Evolutionary conservation across 495 filamentous ascomycete genomes (phyloP).

Genomic region (Patellaria atrata): DNA sequence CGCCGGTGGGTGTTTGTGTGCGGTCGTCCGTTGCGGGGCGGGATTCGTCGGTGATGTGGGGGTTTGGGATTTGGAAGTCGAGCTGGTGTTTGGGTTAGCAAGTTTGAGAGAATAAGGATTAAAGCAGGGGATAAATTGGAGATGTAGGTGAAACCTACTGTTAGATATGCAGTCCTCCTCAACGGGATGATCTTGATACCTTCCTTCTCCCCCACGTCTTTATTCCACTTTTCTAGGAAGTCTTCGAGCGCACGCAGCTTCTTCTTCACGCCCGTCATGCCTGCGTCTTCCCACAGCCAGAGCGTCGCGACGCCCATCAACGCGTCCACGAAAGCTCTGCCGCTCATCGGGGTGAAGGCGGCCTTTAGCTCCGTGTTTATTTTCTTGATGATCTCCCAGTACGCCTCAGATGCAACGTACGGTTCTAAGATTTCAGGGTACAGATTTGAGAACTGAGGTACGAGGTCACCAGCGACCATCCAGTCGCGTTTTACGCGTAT

Average conservation of each 20-base stretch:
- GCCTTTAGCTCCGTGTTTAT: slow-evolving; percentile 58
- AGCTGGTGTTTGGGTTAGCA: slow-evolving; percentile 32
- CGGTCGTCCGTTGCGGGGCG: slow-evolving; percentile 3
- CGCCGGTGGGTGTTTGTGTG: too few species aligned
- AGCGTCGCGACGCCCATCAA: slow-evolving; percentile 65
- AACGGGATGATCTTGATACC: slow-evolving; percentile 59
- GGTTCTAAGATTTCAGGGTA: slow-evolving; percentile 93
- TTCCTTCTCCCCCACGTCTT: slow-evolving; percentile 39
- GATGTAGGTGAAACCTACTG: slow-evolving; percentile 33
- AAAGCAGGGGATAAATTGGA: neutral
- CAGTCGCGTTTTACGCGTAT: slow-evolving; percentile 86
- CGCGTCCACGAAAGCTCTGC: slow-evolving; percentile 60
- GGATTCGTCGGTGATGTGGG: slow-evolving; percentile 35
- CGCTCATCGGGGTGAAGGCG: slow-evolving; percentile 54
- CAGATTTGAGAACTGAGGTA: slow-evolving; percentile 80
- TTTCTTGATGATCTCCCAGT: slow-evolving; percentile 60
- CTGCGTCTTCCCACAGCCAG: slow-evolving; percentile 89
- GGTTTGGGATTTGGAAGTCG: slow-evolving; percentile 76
- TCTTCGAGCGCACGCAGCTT: slow-evolving; percentile 49
- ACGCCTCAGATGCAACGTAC: slow-evolving; percentile 63
- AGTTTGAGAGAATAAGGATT: neutral
- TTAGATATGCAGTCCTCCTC: slow-evolving; percentile 77
- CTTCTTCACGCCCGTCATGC: slow-evolving; percentile 55
- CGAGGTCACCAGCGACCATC: slow-evolving; percentile 79
- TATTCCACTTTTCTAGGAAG: slow-evolving; percentile 74